Percentiles rank a stretch among this genome's conserved stretches.
Evolutionary conservation across 257 asterid genomes (phyloP).

Genomic region (Capsicum pubescens): DNA sequence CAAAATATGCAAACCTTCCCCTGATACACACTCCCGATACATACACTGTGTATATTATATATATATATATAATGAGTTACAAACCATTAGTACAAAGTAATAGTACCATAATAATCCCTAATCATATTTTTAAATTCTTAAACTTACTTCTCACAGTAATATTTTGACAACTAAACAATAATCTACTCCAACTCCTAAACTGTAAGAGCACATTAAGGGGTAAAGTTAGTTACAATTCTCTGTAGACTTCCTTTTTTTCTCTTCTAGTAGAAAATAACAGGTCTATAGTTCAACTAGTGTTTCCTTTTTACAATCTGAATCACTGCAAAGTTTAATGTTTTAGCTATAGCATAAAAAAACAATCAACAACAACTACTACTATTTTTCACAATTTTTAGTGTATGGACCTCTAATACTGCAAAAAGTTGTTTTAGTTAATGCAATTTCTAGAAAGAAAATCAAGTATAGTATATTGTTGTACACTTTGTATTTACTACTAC

Average conservation of each 20-base stretch:
- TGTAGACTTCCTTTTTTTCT: constrained; percentile 23
- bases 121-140: no score
- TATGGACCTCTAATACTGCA: constrained; percentile 26
- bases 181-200: neutral
- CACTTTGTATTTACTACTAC: neutral
- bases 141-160: neutral
- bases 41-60: no score
- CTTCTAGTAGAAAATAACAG: neutral
- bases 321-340: constrained; percentile 25
- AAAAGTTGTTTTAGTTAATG: constrained; percentile 11
- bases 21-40: no score
- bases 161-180: neutral
- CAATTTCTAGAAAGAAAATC: constrained; percentile 23
- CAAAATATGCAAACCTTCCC: no score
- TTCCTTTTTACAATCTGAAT: constrained; percentile 18
- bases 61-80: no score
- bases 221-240: constrained; percentile 24
- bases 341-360: constrained; percentile 18
- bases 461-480: neutral
- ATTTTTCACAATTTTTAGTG: neutral
- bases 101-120: no score
- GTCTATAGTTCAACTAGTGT: constrained; percentile 14
- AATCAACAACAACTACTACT: neutral
- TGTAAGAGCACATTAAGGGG: neutral
- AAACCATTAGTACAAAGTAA: no score